phyloP scores from a whole-genome alignment of 2,329 filamentous ascomycete genomes.

The Cucurbitaria berberidis region DNA sequence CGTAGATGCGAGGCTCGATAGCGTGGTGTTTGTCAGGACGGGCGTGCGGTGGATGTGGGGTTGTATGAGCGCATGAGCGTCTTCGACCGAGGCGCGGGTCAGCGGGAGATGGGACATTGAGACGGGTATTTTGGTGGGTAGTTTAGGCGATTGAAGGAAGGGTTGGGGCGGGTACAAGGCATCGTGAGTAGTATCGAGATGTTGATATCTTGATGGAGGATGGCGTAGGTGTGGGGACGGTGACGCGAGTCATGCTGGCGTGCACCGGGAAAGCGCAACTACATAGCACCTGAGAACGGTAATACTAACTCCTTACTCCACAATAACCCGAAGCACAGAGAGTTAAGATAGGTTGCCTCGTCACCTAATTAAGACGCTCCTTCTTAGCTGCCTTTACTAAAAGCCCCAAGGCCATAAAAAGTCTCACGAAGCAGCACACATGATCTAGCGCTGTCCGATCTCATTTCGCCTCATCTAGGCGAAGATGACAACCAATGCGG shows the following conservation, averaged over 20 bases:
- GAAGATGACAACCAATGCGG: no score
- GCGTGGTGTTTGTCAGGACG: slow-evolving; percentile 77
- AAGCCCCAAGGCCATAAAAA: no score
- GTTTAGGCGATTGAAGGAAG: not conserved
- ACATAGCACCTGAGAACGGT: no score
- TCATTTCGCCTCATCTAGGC: no score
- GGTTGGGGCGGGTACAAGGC: not conserved
- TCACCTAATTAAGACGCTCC: no score
- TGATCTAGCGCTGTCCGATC: no score
- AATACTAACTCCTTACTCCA: no score
- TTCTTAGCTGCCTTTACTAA: no score
- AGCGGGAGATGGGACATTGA: slow-evolving; percentile 61
- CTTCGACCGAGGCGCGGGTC: slow-evolving; percentile 72
- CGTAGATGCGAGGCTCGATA: slow-evolving; percentile 76
- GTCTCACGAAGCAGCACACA: no score
- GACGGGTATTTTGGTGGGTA: not conserved
- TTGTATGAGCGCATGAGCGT: slow-evolving; percentile 75
- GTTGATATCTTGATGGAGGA: slow-evolving; percentile 5
- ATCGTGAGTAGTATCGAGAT: slow-evolving; percentile 10
- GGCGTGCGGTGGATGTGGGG: slow-evolving; percentile 83
- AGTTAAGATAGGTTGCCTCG: no score
- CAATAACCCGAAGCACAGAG: no score
- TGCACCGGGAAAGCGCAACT: no score
- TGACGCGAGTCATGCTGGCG: slow-evolving; percentile 1
- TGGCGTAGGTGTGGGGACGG: slow-evolving; percentile 6